A percentile compares a stretch with the other conserved stretches of the same genome.
Conservation (phyloP, 352 stramenopile genomes). For the Pythium plurisporium region DNA sequence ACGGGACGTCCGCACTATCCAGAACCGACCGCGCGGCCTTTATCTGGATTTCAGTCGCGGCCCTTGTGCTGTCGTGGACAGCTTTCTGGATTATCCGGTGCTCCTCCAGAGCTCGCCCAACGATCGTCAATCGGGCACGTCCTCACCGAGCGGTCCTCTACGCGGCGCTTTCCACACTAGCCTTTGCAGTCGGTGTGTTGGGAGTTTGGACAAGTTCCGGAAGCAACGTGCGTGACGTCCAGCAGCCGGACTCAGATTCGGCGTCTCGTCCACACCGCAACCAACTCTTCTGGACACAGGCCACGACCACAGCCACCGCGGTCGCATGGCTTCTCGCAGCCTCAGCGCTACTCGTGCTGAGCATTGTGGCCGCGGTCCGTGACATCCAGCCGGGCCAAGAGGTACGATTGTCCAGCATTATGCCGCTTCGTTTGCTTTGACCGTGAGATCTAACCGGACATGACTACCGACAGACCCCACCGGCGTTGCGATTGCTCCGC, state of each 20-base stretch:
- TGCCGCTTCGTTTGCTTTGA: not conserved
- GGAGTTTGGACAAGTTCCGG: not conserved
- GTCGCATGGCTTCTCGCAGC: constrained; percentile 7
- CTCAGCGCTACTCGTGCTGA: not conserved
- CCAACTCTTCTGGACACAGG: not conserved
- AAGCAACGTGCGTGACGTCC: too few relatives aligned
- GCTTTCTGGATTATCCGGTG: constrained; percentile 2
- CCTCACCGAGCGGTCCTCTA: not conserved
- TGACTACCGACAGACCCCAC: constrained; percentile 19
- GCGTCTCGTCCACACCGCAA: not conserved
- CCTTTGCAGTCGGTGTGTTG: constrained; percentile 1
- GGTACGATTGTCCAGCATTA: not conserved
- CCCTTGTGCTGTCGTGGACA: not conserved
- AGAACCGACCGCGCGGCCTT: not conserved
- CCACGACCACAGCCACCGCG: not conserved
- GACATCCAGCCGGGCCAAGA: constrained; percentile 16
- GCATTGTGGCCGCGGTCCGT: not conserved
- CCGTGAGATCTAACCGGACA: not conserved
- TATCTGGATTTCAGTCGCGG: constrained; percentile 10
- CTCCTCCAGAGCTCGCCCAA: constrained; percentile 1
- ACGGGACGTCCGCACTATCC: not conserved
- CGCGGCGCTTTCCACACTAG: not conserved
- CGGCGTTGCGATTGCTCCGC: constrained; percentile 38
- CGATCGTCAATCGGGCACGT: not conserved
- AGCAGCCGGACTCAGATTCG: not conserved